These are phyloP conservation scores for Pleodorina starrii DNA, from an alignment of 139 green algal genomes.

Conservation along the genomic window DNA sequence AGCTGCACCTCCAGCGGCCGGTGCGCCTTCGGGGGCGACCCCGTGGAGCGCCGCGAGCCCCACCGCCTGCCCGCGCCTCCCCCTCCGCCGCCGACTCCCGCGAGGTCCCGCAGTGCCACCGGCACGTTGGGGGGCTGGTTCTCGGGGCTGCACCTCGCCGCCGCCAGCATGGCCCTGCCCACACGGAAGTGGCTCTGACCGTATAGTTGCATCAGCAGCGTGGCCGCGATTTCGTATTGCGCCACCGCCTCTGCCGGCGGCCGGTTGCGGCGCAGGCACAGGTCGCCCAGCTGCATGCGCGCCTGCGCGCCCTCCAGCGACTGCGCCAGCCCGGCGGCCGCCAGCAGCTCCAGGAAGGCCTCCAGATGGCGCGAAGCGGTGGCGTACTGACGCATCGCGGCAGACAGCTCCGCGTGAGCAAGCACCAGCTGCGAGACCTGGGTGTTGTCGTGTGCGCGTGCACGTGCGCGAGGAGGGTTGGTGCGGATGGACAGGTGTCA, in stretches of 20 bases:
- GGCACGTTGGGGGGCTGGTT: neutral
- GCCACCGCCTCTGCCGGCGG: neutral
- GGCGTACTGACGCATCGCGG: neutral
- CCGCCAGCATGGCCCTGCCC: conserved; percentile 40
- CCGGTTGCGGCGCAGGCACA: neutral
- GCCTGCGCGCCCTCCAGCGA: conserved; percentile 22
- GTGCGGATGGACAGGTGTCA: too few relatives aligned
- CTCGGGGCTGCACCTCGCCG: conserved; percentile 4
- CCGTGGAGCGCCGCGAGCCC: neutral
- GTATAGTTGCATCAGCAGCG: conserved; percentile 16
- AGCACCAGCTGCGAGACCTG: conserved; percentile 18
- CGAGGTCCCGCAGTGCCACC: neutral
- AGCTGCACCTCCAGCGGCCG: conserved; percentile 2
- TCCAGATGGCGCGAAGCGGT: neutral
- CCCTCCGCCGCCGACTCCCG: neutral
- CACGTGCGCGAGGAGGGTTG: too few relatives aligned
- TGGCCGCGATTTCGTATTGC: conserved; percentile 29
- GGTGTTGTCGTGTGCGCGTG: too few relatives aligned
- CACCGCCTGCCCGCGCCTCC: neutral
- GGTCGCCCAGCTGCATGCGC: conserved; percentile 47
- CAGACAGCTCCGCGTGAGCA: conserved; percentile 15
- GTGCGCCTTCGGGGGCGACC: neutral
- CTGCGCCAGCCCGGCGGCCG: neutral
- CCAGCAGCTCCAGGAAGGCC: conserved; percentile 7
- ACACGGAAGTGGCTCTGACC: conserved; percentile 40